Conservation (phyloP, 371 early-diverging fungal genomes). For the Blakeslea trispora region DNA sequence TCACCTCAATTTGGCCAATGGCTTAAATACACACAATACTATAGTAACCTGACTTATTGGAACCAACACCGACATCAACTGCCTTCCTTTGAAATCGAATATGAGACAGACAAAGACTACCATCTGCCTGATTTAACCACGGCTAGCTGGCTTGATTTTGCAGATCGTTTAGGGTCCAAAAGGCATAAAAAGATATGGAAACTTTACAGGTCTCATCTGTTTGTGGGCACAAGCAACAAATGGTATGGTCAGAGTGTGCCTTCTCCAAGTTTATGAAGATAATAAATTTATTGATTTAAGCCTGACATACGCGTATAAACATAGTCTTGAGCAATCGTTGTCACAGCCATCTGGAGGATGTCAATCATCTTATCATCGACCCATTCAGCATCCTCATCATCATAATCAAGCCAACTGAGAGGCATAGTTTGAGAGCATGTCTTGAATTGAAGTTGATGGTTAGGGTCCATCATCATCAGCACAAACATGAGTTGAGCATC, state of each 20-base stretch:
- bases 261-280: neutral
- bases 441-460: slow-evolving; percentile 57
- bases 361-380: slow-evolving; percentile 68
- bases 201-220: slow-evolving; percentile 24
- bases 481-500: slow-evolving; percentile 49
- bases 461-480: slow-evolving; percentile 62
- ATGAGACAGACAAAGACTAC: slow-evolving; percentile 58
- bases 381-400: slow-evolving; percentile 75
- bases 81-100: slow-evolving; percentile 53
- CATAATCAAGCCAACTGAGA: slow-evolving; percentile 59
- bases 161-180: slow-evolving; percentile 25
- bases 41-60: slow-evolving; percentile 21
- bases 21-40: slow-evolving; percentile 25
- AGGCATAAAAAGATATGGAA: slow-evolving; percentile 21
- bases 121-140: slow-evolving; percentile 58
- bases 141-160: slow-evolving; percentile 43
- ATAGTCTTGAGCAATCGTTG: slow-evolving; percentile 67
- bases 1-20: slow-evolving; percentile 18
- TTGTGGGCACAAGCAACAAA: slow-evolving; percentile 31
- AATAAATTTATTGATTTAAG: too few relatives aligned
- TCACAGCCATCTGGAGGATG: slow-evolving; percentile 57
- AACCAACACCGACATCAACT: slow-evolving; percentile 10
- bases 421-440: slow-evolving; percentile 64
- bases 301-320: slow-evolving; percentile 68
- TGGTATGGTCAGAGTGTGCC: slow-evolving; percentile 27